Evolutionary conservation across 2,329 filamentous ascomycete genomes (phyloP).

Genomic region (Penicillium sp.): DNA sequence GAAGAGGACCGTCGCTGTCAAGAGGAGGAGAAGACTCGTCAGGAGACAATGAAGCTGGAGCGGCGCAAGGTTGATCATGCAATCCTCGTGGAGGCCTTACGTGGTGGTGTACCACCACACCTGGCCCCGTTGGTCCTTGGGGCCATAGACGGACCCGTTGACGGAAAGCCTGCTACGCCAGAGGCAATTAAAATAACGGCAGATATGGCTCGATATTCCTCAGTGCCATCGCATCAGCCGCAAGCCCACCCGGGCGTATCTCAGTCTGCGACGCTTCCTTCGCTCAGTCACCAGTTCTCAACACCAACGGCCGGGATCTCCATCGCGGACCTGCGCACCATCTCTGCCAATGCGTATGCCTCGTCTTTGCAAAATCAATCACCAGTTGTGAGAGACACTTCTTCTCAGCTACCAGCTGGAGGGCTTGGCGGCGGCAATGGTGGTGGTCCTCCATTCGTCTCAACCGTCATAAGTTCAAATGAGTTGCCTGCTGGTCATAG

Average conservation of each 20-base stretch:
- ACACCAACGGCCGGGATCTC: background rate
- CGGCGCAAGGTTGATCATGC: constrained; percentile 73
- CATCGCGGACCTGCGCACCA: background rate
- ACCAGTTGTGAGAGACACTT: background rate
- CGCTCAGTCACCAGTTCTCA: constrained; percentile 2
- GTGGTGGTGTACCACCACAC: constrained; percentile 71
- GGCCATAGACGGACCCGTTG: constrained; percentile 31
- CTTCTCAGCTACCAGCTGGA: background rate
- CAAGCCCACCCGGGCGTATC: background rate
- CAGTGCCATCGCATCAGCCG: background rate
- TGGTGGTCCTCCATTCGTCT: background rate
- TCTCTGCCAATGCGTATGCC: background rate
- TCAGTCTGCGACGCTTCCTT: constrained; percentile 3
- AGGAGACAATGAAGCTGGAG: constrained; percentile 69
- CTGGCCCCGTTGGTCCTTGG: constrained; percentile 77
- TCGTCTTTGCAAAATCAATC: background rate
- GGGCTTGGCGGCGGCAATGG: background rate
- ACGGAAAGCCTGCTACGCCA: background rate
- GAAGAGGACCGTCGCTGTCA: constrained; percentile 69
- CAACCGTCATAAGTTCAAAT: background rate
- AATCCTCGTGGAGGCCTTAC: constrained; percentile 70
- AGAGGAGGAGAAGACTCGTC: constrained; percentile 70
- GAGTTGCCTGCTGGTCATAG: background rate
- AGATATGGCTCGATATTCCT: background rate
- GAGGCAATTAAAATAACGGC: constrained; percentile 8